A percentile compares a stretch with the other conserved stretches of the same genome.
phyloP scores from a whole-genome alignment of 345 rosid genomes.

The Populus euphratica region DNA sequence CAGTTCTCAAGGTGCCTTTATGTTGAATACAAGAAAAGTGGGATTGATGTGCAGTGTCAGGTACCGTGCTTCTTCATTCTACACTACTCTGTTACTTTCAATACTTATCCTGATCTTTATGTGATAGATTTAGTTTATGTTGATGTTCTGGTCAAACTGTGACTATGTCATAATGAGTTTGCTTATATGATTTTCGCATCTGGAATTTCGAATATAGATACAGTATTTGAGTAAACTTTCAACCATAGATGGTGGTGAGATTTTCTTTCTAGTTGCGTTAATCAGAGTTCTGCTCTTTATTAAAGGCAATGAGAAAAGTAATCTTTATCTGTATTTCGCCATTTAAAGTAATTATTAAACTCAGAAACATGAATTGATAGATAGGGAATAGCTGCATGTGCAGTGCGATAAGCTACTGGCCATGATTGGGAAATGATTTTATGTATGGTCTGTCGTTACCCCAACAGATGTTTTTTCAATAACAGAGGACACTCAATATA shows the following conservation, averaged over 20 bases:
- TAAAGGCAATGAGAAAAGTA: too few species aligned
- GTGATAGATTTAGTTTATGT: not conserved
- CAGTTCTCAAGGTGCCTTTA: slow-evolving; percentile 82
- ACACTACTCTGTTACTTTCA: slow-evolving; percentile 3
- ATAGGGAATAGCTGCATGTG: not conserved
- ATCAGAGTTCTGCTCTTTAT: not conserved
- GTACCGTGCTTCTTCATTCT: slow-evolving; percentile 21
- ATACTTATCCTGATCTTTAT: not conserved
- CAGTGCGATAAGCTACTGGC: not conserved
- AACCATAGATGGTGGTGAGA: not conserved
- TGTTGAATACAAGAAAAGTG: slow-evolving; percentile 85
- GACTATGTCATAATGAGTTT: not conserved
- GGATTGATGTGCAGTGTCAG: slow-evolving; percentile 73
- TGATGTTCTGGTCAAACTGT: not conserved
- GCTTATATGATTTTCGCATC: not conserved
- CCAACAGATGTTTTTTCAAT: not conserved
- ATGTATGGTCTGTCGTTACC: not conserved
- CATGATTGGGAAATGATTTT: not conserved
- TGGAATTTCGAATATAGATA: not conserved
- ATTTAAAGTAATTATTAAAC: too few species aligned
- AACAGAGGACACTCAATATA: not conserved
- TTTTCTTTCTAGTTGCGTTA: not conserved
- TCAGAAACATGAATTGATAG: not conserved
- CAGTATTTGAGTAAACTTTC: not conserved
- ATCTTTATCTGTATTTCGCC: not conserved